Percentiles rank a stretch among this genome's conserved stretches.
Conservation (phyloP, 164 flowering plant species). For the Stephania yunnanensis region DNA sequence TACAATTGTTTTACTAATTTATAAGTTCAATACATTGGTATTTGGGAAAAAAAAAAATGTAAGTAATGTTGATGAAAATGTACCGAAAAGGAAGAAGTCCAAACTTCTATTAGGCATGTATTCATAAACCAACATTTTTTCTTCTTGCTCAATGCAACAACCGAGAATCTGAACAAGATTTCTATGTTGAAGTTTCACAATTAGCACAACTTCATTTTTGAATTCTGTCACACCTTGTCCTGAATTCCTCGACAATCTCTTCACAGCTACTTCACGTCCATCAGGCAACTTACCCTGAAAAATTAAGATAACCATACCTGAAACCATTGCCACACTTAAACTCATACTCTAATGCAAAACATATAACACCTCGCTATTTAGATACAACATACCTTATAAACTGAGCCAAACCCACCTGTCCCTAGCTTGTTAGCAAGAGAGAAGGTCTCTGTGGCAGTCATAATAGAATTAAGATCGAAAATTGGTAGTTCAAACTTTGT, state of each 20-base stretch:
- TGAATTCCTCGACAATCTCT: slow-evolving; percentile 28
- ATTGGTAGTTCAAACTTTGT: neutral
- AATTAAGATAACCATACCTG: neutral
- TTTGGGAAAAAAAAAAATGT: neutral
- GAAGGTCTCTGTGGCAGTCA: slow-evolving; percentile 21
- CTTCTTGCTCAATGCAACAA: slow-evolving; percentile 16
- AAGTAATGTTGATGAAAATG: neutral
- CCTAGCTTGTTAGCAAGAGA: slow-evolving; percentile 21
- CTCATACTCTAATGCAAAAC: neutral
- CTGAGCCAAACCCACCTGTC: slow-evolving; percentile 32
- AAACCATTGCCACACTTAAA: neutral
- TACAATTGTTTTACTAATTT: neutral
- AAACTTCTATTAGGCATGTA: slow-evolving; percentile 24
- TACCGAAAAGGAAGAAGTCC: slow-evolving; percentile 25
- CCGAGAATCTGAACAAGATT: slow-evolving; percentile 23
- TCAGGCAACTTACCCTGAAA: slow-evolving; percentile 25
- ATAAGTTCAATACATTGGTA: neutral
- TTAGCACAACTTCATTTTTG: slow-evolving; percentile 18
- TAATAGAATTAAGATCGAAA: neutral
- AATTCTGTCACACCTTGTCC: slow-evolving; percentile 35
- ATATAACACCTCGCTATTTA: neutral
- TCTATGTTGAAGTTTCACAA: slow-evolving; percentile 23
- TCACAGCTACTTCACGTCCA: slow-evolving; percentile 38
- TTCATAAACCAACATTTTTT: slow-evolving; percentile 23
- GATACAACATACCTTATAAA: slow-evolving; percentile 17